Evolutionary conservation across 1,139 yeast species (phyloP).

Genomic region (Suhomyces maxii): DNA sequence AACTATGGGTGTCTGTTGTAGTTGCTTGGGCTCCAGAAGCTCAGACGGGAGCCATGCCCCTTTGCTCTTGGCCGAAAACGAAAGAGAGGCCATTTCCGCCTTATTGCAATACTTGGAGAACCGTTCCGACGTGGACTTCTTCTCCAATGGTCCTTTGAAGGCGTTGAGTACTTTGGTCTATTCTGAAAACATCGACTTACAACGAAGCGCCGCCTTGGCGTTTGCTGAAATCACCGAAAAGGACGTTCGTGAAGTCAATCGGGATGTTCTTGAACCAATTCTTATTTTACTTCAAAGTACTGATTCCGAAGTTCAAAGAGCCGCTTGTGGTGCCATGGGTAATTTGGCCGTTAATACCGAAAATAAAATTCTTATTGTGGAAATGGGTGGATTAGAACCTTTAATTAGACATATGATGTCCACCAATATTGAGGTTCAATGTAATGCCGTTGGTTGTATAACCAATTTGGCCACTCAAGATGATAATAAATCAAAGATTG

Average conservation of each 20-base stretch:
- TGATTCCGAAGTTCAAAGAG: constrained; percentile 94
- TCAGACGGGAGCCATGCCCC: constrained; percentile 65
- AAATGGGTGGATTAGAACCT: constrained; percentile 97
- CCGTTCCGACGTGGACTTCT: constrained; percentile 82
- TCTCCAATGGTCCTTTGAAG: constrained; percentile 83
- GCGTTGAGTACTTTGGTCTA: constrained; percentile 92
- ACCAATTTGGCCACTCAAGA: constrained; percentile 98
- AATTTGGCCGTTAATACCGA: constrained; percentile 96
- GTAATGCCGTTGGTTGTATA: constrained; percentile 98
- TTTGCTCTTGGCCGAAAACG: constrained; percentile 86
- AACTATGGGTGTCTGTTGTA: constrained; percentile 68
- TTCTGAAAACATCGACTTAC: constrained; percentile 91
- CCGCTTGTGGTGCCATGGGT: constrained; percentile 98
- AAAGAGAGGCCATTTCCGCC: constrained; percentile 92
- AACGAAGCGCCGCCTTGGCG: constrained; percentile 96
- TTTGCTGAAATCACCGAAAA: constrained; percentile 98
- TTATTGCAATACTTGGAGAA: constrained; percentile 87
- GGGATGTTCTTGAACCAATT: constrained; percentile 92
- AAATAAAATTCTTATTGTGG: constrained; percentile 88
- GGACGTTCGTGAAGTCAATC: constrained; percentile 84
- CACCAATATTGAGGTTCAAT: constrained; percentile 94
- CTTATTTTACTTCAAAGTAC: constrained; percentile 80
- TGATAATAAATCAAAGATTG: constrained; percentile 92
- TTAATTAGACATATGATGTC: constrained; percentile 97
- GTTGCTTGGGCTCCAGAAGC: constrained; percentile 49